These are phyloP conservation scores for Ganoderma leucocontextum DNA, from an alignment of 1,284 basidiomycete genomes.

Conservation along the genomic window DNA sequence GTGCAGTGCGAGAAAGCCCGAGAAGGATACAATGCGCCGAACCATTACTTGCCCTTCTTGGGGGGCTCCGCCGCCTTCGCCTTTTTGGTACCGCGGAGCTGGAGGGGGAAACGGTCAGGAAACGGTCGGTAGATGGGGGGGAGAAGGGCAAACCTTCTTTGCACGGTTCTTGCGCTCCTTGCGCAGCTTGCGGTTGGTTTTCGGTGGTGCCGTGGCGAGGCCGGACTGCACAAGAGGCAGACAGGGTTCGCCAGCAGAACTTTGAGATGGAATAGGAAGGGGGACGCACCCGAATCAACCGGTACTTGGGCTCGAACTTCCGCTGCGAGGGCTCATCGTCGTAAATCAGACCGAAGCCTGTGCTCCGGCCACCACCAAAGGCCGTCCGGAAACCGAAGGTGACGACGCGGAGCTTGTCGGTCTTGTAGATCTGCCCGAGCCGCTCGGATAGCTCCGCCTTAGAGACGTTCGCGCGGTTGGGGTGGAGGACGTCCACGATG, in stretches of 20 bases:
- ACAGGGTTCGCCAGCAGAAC: neutral
- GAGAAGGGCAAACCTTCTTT: constrained; percentile 80
- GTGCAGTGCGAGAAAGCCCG: constrained; percentile 41
- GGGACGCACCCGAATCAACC: constrained; percentile 88
- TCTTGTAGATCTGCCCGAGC: constrained; percentile 84
- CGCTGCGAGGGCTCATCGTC: constrained; percentile 95
- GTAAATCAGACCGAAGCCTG: constrained; percentile 98
- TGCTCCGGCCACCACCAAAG: constrained; percentile 98
- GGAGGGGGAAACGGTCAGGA: constrained; percentile 17
- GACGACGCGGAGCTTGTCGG: constrained; percentile 80
- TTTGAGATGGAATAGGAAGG: neutral
- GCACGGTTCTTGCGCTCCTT: constrained; percentile 99
- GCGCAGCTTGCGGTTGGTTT: constrained; percentile 96
- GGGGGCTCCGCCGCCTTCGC: constrained; percentile 88
- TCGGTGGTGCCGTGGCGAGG: constrained; percentile 85
- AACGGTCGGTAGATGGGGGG: neutral
- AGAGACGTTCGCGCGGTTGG: constrained; percentile 94
- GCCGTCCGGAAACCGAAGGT: constrained; percentile 89
- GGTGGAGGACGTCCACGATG: constrained; percentile 96
- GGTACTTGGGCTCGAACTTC: constrained; percentile 98
- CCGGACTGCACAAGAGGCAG: constrained; percentile 69
- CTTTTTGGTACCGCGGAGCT: constrained; percentile 95
- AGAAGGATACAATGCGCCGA: constrained; percentile 38
- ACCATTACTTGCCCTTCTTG: constrained; percentile 85
- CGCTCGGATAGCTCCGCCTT: constrained; percentile 94